phyloP scores from a whole-genome alignment of 176 grass and related monocot species.

The Juncus effusus region DNA sequence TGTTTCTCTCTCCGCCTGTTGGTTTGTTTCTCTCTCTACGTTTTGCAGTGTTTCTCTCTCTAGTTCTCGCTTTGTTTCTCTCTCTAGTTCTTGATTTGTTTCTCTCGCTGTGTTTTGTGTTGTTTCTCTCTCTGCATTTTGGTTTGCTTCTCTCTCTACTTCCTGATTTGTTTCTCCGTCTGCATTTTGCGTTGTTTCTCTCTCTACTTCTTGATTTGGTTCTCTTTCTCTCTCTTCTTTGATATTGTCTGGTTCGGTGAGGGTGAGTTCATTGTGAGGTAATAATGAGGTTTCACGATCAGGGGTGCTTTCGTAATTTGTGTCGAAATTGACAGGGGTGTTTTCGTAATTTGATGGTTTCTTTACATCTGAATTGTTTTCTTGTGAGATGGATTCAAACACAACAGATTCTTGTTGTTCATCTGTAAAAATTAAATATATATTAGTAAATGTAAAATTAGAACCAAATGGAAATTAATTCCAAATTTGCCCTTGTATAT shows the following conservation, averaged over 20 bases:
- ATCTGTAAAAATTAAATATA: constrained; percentile 45
- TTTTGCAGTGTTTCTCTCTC: constrained; percentile 17
- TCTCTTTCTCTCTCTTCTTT: constrained; percentile 21
- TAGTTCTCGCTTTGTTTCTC: constrained; percentile 13
- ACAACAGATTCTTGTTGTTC: constrained; percentile 32
- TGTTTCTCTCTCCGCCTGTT: constrained; percentile 6
- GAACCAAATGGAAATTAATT: not conserved
- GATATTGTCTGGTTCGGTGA: constrained; percentile 15
- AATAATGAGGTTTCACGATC: constrained; percentile 12
- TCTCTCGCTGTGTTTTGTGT: not conserved
- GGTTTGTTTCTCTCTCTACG: not conserved
- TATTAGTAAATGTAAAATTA: not conserved
- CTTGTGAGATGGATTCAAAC: constrained; percentile 23
- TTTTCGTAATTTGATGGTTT: constrained; percentile 6
- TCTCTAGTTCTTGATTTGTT: constrained; percentile 6
- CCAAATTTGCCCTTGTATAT: too few relatives aligned
- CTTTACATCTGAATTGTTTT: constrained; percentile 28
- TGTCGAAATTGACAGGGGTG: not conserved
- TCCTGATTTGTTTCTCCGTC: not conserved
- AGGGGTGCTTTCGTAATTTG: not conserved
- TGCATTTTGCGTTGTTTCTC: not conserved
- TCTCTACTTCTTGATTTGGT: constrained; percentile 33
- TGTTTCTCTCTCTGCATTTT: constrained; percentile 7
- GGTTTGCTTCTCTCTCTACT: constrained; percentile 9
- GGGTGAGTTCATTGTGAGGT: constrained; percentile 19